A percentile compares a stretch with the other conserved stretches of the same genome.
These are phyloP conservation scores for Candolleomyces aberdarensis DNA, from an alignment of 768 basidiomycete genomes.

Conservation along the genomic window DNA sequence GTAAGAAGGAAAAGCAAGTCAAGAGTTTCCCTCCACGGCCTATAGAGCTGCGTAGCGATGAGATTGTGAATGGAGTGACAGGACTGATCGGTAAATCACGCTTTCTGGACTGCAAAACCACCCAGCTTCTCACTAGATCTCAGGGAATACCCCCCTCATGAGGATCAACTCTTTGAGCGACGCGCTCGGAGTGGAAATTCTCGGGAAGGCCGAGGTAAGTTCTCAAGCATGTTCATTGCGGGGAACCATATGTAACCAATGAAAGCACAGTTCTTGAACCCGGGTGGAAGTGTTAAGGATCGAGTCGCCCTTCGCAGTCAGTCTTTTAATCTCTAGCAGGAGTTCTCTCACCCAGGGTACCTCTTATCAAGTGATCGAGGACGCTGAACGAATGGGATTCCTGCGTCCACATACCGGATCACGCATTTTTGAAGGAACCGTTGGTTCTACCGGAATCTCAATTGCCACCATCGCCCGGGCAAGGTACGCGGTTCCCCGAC, in stretches of 20 bases:
- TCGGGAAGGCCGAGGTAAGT: conserved; percentile 89
- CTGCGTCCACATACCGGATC: conserved; percentile 85
- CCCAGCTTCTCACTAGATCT: neutral
- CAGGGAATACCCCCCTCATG: conserved; percentile 93
- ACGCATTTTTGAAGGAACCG: conserved; percentile 95
- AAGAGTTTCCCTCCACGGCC: conserved; percentile 45
- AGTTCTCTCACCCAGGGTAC: neutral
- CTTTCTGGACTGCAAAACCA: neutral
- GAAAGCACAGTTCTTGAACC: conserved; percentile 90
- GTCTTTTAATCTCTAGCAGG: conserved; percentile 13
- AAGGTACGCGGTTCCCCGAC: conserved; percentile 45
- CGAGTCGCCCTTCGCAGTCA: conserved; percentile 90
- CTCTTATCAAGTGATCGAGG: conserved; percentile 72
- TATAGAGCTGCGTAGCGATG: conserved; percentile 72
- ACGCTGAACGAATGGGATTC: conserved; percentile 82
- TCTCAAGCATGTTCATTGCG: conserved; percentile 9
- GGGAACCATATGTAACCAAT: neutral
- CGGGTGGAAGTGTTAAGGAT: conserved; percentile 97
- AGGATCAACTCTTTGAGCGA: conserved; percentile 90
- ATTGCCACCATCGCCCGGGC: conserved; percentile 91
- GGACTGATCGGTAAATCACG: conserved; percentile 71
- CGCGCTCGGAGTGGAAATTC: conserved; percentile 87
- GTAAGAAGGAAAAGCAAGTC: conserved; percentile 42
- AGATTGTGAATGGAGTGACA: conserved; percentile 74
- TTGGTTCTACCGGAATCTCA: conserved; percentile 94